Conservation (phyloP, 1,139 yeast genomes). For the Debaryomycetaceae sp. region DNA sequence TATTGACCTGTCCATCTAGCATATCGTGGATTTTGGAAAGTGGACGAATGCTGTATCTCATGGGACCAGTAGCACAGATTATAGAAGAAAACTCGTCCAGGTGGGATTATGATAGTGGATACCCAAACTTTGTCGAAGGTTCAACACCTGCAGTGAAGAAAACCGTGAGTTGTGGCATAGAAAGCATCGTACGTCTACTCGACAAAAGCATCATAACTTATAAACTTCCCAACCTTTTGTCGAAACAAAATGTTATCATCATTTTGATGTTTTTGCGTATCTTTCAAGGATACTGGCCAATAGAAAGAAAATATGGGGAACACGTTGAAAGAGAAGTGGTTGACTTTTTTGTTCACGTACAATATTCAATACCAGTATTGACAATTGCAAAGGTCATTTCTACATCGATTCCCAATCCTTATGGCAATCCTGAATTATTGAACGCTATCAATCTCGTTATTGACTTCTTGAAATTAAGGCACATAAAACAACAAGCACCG, state of each 20-base stretch:
- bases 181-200: constrained; percentile 42
- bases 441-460: constrained; percentile 17
- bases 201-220: constrained; percentile 26
- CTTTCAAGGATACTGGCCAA: constrained; percentile 57
- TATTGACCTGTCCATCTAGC: constrained; percentile 63
- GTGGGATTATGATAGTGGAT: constrained; percentile 24
- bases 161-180: constrained; percentile 34
- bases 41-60: constrained; percentile 35
- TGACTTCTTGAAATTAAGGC: constrained; percentile 22
- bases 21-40: constrained; percentile 38
- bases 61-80: constrained; percentile 47
- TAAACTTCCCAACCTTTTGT: constrained; percentile 20
- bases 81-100: constrained; percentile 37
- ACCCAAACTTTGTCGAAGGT: constrained; percentile 27
- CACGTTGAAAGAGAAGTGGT: constrained; percentile 60
- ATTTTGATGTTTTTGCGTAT: constrained; percentile 41
- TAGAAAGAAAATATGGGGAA: constrained; percentile 60
- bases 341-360: constrained; percentile 47
- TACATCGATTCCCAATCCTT: constrained; percentile 18
- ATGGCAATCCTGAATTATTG: not conserved
- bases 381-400: constrained; percentile 45
- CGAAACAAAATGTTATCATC: constrained; percentile 30
- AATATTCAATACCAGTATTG: constrained; percentile 46
- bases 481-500: constrained; percentile 25
- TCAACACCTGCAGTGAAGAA: constrained; percentile 22